Evolutionary conservation across 208 protist genomes (phyloP), one percentile per base, ranked within the genome.

Genomic region (Lotmaria passim): DNA sequence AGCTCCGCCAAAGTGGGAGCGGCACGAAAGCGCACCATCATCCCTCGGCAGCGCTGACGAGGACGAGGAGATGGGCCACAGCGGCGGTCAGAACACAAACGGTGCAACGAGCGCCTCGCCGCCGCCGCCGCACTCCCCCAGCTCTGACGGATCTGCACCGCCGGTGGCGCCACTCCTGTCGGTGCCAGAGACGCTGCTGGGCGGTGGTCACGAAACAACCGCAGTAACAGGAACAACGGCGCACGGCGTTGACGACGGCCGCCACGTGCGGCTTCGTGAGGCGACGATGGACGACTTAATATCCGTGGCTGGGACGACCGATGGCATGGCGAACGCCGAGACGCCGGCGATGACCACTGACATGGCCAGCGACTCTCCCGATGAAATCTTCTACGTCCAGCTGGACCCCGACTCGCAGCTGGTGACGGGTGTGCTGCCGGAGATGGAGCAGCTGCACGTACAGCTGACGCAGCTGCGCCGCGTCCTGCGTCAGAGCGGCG

Each of bases 371-470:
- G 53, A 70, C 36, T 24, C 41, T 19, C 10, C 62, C 7, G 56
- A 55, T 14, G 71, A 76, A 15, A 48, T 76, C 28, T 76, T 76
- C 30, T 76, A 76, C 39, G 71, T 76, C 7, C 61, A 76, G 39
- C 71, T 76, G 11, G 71, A 76, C 46, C 47, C 71, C 34, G 53
- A 76, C 48, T 47, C 71, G 39, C 53, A 65, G 53, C 26, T 58
- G 30, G 50, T 76, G 44, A 76, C 71, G 5, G 71, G 71, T 7
- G 71, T 76, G 46, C 62, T 76, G 53, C 62, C 71, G 11, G 71
- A 58, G 56, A 70, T 76, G 71, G 61, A 76, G 56, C 71, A 62
- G 30, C 63, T 76, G 43, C 71, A 76, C 57, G 71, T 76, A 10
- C 61, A 66, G 28, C 44, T 76, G 26, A 76, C 31, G n/a, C 38